Percentiles rank a stretch among this genome's conserved stretches.
These are phyloP conservation scores for Aspergillus sclerotialis DNA, from an alignment of 2,329 filamentous ascomycete species.

Conservation along the genomic window DNA sequence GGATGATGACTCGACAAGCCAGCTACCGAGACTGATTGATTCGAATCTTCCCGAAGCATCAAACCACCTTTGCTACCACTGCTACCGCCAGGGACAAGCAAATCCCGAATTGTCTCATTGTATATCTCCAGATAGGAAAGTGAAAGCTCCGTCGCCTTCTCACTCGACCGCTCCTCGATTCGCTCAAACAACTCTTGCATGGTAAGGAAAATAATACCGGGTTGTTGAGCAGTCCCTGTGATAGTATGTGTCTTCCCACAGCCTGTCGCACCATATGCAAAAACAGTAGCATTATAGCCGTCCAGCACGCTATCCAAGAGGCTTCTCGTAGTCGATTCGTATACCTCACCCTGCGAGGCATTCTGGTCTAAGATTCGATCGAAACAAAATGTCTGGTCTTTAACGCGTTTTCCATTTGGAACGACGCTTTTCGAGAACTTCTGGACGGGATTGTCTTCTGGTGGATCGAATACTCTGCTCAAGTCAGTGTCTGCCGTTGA, in stretches of 20 bases:
- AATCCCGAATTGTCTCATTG: constrained; percentile 95
- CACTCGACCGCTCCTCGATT: constrained; percentile 75
- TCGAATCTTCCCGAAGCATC: constrained; percentile 90
- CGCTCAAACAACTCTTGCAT: constrained; percentile 99
- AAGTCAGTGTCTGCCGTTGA: constrained; percentile 9
- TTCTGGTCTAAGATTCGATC: constrained; percentile 97
- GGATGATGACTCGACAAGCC: constrained; percentile 89
- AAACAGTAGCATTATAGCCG: constrained; percentile 97
- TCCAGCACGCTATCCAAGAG: constrained; percentile 94
- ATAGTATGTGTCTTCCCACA: constrained; percentile 99
- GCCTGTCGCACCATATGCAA: constrained; percentile 94
- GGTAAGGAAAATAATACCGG: constrained; percentile 95
- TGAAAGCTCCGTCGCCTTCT: constrained; percentile 84
- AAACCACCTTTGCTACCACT: constrained; percentile 74
- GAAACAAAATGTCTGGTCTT: constrained; percentile 96
- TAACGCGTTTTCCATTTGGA: constrained; percentile 80
- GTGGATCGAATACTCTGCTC: constrained; percentile 85
- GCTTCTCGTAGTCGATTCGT: constrained; percentile 81
- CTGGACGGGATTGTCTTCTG: constrained; percentile 87
- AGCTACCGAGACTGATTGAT: constrained; percentile 84
- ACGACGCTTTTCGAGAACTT: constrained; percentile 78
- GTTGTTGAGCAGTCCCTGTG: constrained; percentile 81
- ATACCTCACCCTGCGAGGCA: constrained; percentile 83
- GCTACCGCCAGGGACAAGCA: constrained; percentile 77
- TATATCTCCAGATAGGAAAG: constrained; percentile 97